Percentiles rank a stretch among this genome's conserved stretches.
Evolutionary conservation across 2,329 filamentous ascomycete species (phyloP).

Genomic region (Aspergillus sp.): DNA sequence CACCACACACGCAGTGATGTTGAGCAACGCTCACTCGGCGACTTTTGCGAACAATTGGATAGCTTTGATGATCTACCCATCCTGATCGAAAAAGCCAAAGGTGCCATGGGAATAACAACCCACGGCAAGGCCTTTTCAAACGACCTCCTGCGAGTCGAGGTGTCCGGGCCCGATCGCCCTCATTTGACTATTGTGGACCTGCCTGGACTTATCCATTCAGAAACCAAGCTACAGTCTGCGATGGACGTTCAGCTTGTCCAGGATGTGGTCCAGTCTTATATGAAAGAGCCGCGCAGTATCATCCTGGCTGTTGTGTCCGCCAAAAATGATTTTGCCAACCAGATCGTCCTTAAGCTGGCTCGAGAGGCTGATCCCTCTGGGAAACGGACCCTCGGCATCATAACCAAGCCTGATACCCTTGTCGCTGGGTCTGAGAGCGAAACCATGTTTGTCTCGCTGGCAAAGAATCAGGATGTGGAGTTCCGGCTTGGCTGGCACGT

Average conservation of each 20-base stretch:
- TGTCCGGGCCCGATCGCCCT: conserved; percentile 58
- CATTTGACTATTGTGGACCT: conserved; percentile 63
- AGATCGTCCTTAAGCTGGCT: conserved; percentile 41
- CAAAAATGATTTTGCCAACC: conserved; percentile 43
- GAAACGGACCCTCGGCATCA: conserved; percentile 44
- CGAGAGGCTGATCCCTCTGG: conserved; percentile 29
- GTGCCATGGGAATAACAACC: conserved; percentile 24
- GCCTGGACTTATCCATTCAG: conserved; percentile 58
- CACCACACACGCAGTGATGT: conserved; percentile 32
- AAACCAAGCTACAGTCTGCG: conserved; percentile 55
- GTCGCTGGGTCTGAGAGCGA: conserved; percentile 37
- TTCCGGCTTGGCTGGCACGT: conserved; percentile 53
- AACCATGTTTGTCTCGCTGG: conserved; percentile 36
- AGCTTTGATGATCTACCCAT: conserved; percentile 16
- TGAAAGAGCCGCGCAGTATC: conserved; percentile 44
- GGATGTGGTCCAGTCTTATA: conserved; percentile 44
- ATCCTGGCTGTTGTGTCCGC: conserved; percentile 49
- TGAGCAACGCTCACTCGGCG: conserved; percentile 11
- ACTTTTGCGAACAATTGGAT: conserved; percentile 18
- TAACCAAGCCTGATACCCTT: conserved; percentile 49
- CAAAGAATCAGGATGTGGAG: conserved; percentile 42
- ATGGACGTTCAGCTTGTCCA: conserved; percentile 57
- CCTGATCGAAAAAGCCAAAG: conserved; percentile 25
- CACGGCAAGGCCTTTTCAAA: conserved; percentile 38
- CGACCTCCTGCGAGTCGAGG: conserved; percentile 59